Percentiles rank a stretch among this genome's conserved stretches.
Conservation (phyloP, 148 eudicot species). For the Bassia scoparia region DNA sequence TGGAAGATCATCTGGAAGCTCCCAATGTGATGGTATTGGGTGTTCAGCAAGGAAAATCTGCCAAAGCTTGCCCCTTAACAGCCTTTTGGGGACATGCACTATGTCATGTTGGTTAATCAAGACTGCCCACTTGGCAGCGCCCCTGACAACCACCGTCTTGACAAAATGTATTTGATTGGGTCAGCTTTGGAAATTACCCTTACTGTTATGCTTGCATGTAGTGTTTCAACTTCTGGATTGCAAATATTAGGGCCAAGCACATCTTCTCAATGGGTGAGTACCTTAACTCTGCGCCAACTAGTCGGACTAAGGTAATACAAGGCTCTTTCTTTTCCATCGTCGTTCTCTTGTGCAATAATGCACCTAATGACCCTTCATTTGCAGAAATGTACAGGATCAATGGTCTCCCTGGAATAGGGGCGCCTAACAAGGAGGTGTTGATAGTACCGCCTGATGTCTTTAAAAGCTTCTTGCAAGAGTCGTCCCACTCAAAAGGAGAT, state of each 20-base stretch:
- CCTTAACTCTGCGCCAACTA: not conserved
- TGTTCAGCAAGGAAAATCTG: not conserved
- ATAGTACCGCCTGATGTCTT: not conserved
- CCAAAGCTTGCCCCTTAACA: not conserved
- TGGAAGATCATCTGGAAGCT: not conserved
- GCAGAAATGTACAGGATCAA: too few species aligned
- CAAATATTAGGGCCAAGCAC: not conserved
- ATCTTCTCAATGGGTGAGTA: not conserved
- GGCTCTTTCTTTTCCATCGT: not conserved
- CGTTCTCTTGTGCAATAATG: not conserved
- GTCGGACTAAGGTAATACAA: not conserved
- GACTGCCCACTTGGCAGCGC: not conserved
- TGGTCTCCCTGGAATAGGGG: not conserved
- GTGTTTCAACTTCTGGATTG: not conserved
- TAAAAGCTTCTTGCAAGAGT: not conserved
- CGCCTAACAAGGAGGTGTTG: not conserved
- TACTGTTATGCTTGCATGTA: not conserved
- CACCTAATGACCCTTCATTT: too few species aligned
- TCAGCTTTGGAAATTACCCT: not conserved
- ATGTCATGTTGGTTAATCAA: not conserved
- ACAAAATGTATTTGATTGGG: conserved; percentile 5
- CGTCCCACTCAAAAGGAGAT: not conserved
- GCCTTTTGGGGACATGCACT: not conserved
- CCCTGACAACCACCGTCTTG: not conserved
- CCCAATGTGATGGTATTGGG: not conserved